Percentiles rank a stretch among this genome's conserved stretches.
These are phyloP conservation scores for Cutaneotrichosporon curvatum DNA, from an alignment of 1,284 basidiomycete genomes.

Conservation along the genomic window DNA sequence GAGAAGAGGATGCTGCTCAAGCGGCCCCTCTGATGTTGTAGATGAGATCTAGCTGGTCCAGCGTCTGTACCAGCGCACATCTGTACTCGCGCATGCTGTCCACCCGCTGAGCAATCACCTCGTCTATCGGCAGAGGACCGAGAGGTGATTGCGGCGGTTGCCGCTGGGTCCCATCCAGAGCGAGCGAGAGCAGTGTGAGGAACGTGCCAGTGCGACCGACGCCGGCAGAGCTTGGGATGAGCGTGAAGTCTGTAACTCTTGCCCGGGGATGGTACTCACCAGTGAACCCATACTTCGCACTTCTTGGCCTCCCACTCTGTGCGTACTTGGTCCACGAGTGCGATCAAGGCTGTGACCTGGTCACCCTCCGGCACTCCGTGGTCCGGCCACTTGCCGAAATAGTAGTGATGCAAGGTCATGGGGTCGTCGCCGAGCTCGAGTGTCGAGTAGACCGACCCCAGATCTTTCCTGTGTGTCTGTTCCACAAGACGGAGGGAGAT, in stretches of 20 bases:
- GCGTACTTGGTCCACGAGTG: constrained; percentile 24
- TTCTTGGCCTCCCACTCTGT: constrained; percentile 15
- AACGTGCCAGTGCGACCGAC: constrained; percentile 42
- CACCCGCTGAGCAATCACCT: constrained; percentile 26
- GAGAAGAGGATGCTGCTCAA: background rate
- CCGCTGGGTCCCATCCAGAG: constrained; percentile 3
- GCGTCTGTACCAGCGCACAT: constrained; percentile 32
- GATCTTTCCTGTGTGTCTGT: background rate
- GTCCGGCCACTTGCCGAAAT: constrained; percentile 41
- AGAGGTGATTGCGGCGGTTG: constrained; percentile 15
- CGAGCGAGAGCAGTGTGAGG: constrained; percentile 34
- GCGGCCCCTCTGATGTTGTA: constrained; percentile 1
- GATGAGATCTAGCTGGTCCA: constrained; percentile 31
- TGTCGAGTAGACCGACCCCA: constrained; percentile 14
- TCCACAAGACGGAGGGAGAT: background rate
- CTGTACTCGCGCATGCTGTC: constrained; percentile 36
- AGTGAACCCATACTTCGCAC: constrained; percentile 44
- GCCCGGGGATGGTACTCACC: constrained; percentile 23
- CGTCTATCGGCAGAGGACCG: constrained; percentile 20
- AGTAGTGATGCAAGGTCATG: constrained; percentile 31
- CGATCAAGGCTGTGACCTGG: constrained; percentile 21
- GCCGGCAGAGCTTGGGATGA: constrained; percentile 34
- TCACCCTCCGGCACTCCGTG: constrained; percentile 36
- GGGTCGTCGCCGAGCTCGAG: constrained; percentile 6
- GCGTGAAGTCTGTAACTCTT: no score